Evolutionary conservation across 306 rosid genomes (phyloP).

Genomic region (Ormosia semicastrata): DNA sequence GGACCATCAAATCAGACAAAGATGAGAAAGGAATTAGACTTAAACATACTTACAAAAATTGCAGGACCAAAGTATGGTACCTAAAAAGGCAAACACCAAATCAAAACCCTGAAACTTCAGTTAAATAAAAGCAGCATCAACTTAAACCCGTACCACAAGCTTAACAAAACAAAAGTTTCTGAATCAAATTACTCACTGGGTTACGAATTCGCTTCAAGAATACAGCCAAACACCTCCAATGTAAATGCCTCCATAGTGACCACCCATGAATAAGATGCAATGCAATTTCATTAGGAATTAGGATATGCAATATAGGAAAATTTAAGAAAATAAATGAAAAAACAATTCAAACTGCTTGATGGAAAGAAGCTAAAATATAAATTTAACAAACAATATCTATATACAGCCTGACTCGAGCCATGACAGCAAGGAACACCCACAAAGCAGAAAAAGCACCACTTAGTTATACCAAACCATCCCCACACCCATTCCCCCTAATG

Average conservation of each 20-base stretch:
- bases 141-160: neutral
- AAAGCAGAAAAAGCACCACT: neutral
- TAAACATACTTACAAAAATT: slow-evolving; percentile 25
- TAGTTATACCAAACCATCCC: too few species aligned
- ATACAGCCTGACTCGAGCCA: neutral
- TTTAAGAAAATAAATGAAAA: slow-evolving; percentile 8
- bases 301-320: slow-evolving; percentile 39
- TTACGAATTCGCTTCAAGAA: slow-evolving; percentile 38
- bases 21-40: neutral
- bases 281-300: slow-evolving; percentile 75
- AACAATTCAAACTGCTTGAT: neutral
- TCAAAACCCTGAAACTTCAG: neutral
- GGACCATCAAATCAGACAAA: neutral
- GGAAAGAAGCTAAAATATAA: neutral
- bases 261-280: slow-evolving; percentile 83
- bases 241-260: slow-evolving; percentile 69
- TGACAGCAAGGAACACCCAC: neutral
- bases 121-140: slow-evolving; percentile 1
- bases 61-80: slow-evolving; percentile 23
- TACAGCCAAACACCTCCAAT: slow-evolving; percentile 55
- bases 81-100: slow-evolving; percentile 22
- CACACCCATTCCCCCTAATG: neutral
- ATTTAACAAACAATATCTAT: neutral
- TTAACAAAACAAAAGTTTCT: neutral
- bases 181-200: slow-evolving; percentile 50